These are phyloP conservation scores for Leucoagaricus sp. DNA, from an alignment of 1,284 basidiomycete genomes.

Conservation along the genomic window DNA sequence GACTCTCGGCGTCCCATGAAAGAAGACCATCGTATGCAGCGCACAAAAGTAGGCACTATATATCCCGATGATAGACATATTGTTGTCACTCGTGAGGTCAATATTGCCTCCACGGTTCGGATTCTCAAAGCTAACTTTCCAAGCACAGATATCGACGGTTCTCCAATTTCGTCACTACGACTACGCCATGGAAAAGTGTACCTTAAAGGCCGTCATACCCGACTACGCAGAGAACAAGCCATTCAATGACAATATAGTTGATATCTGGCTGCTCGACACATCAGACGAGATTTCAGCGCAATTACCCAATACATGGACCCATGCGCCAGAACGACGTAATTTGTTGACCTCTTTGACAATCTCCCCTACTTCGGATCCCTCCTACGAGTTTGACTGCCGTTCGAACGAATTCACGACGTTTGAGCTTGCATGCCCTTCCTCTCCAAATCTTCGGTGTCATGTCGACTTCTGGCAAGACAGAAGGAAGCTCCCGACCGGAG, in stretches of 20 bases:
- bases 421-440: slow-evolving; percentile 19
- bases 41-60: background rate
- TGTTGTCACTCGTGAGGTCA: slow-evolving; percentile 5
- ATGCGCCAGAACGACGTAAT: slow-evolving; percentile 16
- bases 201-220: slow-evolving; percentile 17
- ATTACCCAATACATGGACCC: slow-evolving; percentile 15
- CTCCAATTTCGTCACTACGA: slow-evolving; percentile 22
- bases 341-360: slow-evolving; percentile 14
- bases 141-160: slow-evolving; percentile 20
- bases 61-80: slow-evolving; percentile 14
- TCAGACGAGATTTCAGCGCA: slow-evolving; percentile 17
- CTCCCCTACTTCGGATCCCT: background rate
- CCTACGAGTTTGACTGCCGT: slow-evolving; percentile 18
- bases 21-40: slow-evolving; percentile 6
- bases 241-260: slow-evolving; percentile 9
- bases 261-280: slow-evolving; percentile 21
- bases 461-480: slow-evolving; percentile 24
- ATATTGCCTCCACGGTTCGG: background rate
- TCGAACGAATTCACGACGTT: slow-evolving; percentile 19
- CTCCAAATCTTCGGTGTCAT: slow-evolving; percentile 9
- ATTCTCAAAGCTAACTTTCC: background rate
- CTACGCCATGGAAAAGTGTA: slow-evolving; percentile 24
- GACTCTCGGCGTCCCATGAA: slow-evolving; percentile 2
- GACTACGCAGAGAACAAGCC: slow-evolving; percentile 13
- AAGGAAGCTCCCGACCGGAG: background rate